Percentiles rank a stretch among this genome's conserved stretches.
Conservation (phyloP, 1,139 yeast species). For the Saccharomyces uvarum region DNA sequence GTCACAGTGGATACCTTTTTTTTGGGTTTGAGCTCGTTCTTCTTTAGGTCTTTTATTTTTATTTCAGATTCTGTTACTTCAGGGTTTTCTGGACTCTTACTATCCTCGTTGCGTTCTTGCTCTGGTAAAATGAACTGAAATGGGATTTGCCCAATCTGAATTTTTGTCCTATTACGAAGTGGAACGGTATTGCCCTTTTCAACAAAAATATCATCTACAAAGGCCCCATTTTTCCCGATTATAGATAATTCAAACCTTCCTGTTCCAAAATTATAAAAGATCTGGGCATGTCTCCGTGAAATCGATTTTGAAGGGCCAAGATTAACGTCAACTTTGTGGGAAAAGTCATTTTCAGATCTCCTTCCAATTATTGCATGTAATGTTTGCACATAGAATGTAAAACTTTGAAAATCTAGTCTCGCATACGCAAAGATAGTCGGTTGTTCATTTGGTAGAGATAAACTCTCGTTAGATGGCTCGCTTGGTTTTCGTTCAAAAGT, state of each 20-base stretch:
- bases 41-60: constrained; percentile 4
- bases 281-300: constrained; percentile 87
- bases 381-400: constrained; percentile 91
- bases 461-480: constrained; percentile 4
- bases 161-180: constrained; percentile 66
- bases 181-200: constrained; percentile 89
- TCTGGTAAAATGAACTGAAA: constrained; percentile 78
- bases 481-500: constrained; percentile 1
- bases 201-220: constrained; percentile 80
- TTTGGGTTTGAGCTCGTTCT: not conserved
- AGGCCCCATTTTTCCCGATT: constrained; percentile 91
- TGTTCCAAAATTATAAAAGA: constrained; percentile 90
- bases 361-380: constrained; percentile 89
- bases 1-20: not conserved
- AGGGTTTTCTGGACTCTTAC: constrained; percentile 3
- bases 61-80: constrained; percentile 7
- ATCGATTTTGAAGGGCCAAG: constrained; percentile 86
- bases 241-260: constrained; percentile 86
- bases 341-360: constrained; percentile 60
- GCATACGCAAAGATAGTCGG: constrained; percentile 87
- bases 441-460: constrained; percentile 26
- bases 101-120: constrained; percentile 15
- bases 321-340: constrained; percentile 78
- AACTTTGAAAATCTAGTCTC: constrained; percentile 82
- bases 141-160: constrained; percentile 88